Percentiles rank a stretch among this genome's conserved stretches.
Evolutionary conservation across 73 alveolate genomes (phyloP).

Genomic region (Stentor roeselii): DNA sequence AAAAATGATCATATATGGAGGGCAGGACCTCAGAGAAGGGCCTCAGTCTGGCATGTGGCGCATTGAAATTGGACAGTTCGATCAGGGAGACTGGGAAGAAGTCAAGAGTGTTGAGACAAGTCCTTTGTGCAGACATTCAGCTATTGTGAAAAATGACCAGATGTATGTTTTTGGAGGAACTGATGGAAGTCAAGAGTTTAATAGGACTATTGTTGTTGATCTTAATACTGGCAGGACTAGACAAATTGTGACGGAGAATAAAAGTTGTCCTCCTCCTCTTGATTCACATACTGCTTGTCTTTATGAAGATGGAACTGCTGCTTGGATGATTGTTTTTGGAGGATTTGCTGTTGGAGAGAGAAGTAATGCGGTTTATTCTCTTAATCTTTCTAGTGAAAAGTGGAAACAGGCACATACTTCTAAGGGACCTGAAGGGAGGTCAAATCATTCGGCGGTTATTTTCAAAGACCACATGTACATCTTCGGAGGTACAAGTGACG

Average conservation of each 20-base stretch:
- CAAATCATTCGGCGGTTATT: constrained; percentile 27
- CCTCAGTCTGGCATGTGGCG: constrained; percentile 17
- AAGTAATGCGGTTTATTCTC: neutral
- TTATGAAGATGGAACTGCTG: constrained; percentile 10
- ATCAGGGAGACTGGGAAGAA: constrained; percentile 22
- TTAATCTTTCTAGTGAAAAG: neutral
- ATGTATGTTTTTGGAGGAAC: constrained; percentile 19
- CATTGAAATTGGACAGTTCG: neutral
- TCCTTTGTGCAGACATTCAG: constrained; percentile 10
- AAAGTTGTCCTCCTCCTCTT: neutral
- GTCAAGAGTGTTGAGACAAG: neutral
- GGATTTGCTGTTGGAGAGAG: constrained; percentile 19
- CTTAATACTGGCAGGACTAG: neutral
- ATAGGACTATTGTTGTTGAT: neutral
- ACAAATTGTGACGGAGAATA: neutral
- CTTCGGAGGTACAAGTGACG: constrained; percentile 22
- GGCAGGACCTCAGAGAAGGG: constrained; percentile 23
- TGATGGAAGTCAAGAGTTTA: constrained; percentile 11
- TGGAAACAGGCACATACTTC: constrained; percentile 18
- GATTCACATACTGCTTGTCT: constrained; percentile 28
- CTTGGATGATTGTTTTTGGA: constrained; percentile 12
- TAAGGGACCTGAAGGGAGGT: neutral
- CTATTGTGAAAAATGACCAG: constrained; percentile 3
- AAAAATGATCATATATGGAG: constrained; percentile 14
- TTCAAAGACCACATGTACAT: constrained; percentile 6